Percentiles rank a stretch among this genome's conserved stretches.
These are phyloP conservation scores for Pugionium cornutum DNA, from an alignment of 345 rosid genomes.

Conservation along the genomic window DNA sequence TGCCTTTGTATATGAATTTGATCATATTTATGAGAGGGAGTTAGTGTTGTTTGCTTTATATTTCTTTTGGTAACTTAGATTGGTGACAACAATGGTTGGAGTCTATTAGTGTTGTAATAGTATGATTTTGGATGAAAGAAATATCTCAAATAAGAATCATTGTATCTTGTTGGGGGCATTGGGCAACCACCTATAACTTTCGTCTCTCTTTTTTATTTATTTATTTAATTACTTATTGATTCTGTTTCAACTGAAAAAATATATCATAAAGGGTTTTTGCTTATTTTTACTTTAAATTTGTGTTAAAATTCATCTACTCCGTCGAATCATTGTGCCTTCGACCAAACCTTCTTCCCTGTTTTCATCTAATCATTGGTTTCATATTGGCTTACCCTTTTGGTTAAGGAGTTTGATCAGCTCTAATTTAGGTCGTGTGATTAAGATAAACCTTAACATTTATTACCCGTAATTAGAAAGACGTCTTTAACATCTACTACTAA, in stretches of 20 bases:
- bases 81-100: slow-evolving; percentile 9
- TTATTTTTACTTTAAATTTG: background rate
- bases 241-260: no score
- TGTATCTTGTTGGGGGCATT: slow-evolving; percentile 15
- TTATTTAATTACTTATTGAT: no score
- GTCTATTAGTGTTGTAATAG: background rate
- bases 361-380: background rate
- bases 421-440: background rate
- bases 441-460: background rate
- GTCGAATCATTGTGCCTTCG: slow-evolving; percentile 7
- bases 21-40: background rate
- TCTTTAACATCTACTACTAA: no score
- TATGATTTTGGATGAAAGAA: background rate
- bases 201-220: no score
- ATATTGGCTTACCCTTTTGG: background rate
- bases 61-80: background rate
- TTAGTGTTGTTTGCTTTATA: slow-evolving; percentile 7
- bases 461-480: no score
- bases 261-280: background rate
- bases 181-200: slow-evolving; percentile 6
- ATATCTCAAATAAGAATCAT: background rate
- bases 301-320: background rate
- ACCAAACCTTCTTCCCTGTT: slow-evolving; percentile 11
- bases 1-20: slow-evolving; percentile 7
- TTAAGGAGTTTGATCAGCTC: background rate